Evolutionary conservation across 345 rosid genomes (phyloP).

Genomic region (Excoecaria agallocha): DNA sequence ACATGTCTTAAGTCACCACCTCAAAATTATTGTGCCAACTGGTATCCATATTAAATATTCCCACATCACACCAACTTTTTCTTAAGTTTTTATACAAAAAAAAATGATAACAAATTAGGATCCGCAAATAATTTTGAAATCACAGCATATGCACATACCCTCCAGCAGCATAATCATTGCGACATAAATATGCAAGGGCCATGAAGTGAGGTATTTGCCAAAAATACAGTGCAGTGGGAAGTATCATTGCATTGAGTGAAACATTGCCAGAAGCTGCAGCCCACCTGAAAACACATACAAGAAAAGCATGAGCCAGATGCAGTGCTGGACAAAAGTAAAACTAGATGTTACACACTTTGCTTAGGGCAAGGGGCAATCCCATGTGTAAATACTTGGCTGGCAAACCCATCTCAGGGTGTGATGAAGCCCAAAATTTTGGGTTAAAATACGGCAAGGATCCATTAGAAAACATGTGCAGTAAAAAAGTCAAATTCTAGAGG

Average conservation of each 20-base stretch:
- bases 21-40: background rate
- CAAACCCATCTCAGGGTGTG: background rate
- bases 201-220: conserved; percentile 99
- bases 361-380: background rate
- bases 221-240: conserved; percentile 91
- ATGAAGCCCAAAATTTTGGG: background rate
- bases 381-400: background rate
- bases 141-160: conserved; percentile 54
- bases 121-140: background rate
- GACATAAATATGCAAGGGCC: conserved; percentile 89
- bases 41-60: background rate
- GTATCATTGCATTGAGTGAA: conserved; percentile 65
- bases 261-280: conserved; percentile 85
- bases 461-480: no score
- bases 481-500: no score
- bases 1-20: background rate
- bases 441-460: background rate
- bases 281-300: conserved; percentile 54
- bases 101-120: background rate
- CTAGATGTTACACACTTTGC: background rate
- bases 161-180: conserved; percentile 90
- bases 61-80: background rate
- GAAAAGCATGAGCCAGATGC: background rate
- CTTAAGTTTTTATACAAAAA: background rate
- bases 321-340: background rate